Percentiles rank a stretch among this genome's conserved stretches.
phyloP scores from a whole-genome alignment of 345 rosid genomes.

The Lepidium didymum region DNA sequence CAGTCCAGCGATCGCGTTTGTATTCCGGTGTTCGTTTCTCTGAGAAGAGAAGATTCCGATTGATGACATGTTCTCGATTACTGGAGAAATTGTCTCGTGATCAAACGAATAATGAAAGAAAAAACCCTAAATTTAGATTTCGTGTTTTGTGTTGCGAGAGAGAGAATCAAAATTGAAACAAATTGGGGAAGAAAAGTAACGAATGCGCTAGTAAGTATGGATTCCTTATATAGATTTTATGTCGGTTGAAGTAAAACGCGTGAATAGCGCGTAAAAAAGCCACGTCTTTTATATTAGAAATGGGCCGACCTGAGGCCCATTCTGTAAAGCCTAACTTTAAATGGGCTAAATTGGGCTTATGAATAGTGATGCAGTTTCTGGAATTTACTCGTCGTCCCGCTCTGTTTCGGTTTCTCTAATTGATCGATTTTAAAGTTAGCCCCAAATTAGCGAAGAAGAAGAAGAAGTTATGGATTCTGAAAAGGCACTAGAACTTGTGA shows the following conservation, averaged over 20 bases:
- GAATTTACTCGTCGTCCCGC: neutral
- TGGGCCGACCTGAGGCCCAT: neutral
- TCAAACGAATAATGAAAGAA: neutral
- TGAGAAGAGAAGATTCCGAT: neutral
- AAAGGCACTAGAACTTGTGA: slow-evolving; percentile 65
- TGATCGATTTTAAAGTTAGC: neutral
- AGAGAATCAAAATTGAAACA: neutral
- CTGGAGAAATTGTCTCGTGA: neutral
- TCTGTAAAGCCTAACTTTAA: neutral
- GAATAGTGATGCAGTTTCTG: neutral
- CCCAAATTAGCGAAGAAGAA: neutral
- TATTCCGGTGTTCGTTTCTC: neutral
- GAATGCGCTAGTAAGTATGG: too few relatives aligned
- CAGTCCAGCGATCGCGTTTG: slow-evolving; percentile 5
- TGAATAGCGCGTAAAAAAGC: neutral
- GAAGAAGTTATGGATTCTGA: slow-evolving; percentile 56
- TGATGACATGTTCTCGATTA: slow-evolving; percentile 8
- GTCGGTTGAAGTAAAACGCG: slow-evolving; percentile 22
- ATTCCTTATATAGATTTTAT: neutral
- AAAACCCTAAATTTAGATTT: neutral
- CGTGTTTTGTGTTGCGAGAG: neutral
- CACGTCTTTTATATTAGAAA: neutral
- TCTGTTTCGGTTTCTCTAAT: neutral
- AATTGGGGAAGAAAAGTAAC: neutral
- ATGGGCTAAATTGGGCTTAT: neutral